Conservation (phyloP, 495 filamentous ascomycete genomes). For the Pseudomonodictys pantanalensis region DNA sequence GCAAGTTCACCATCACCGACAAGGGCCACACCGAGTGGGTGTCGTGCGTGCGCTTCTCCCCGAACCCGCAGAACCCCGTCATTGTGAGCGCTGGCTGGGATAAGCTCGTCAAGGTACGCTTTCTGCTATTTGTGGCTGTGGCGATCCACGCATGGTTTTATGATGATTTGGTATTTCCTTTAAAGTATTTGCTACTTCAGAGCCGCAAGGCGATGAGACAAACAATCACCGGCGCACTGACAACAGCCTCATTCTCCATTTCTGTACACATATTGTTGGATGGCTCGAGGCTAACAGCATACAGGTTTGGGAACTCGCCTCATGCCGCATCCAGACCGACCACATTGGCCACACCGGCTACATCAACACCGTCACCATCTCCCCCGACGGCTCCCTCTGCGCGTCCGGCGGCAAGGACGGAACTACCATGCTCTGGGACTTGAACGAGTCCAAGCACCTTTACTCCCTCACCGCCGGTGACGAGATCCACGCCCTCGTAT, state of each 20-base stretch:
- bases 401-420: constrained; percentile 99
- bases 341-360: constrained; percentile 99
- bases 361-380: constrained; percentile 99
- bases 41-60: constrained; percentile 98
- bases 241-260: constrained; percentile 38
- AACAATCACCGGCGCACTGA: constrained; percentile 92
- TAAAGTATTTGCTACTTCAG: constrained; percentile 99
- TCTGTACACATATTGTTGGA: neutral
- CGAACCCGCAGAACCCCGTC: constrained; percentile 99
- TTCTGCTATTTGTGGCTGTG: constrained; percentile 18
- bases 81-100: constrained; percentile 99
- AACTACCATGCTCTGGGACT: constrained; percentile 99
- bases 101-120: constrained; percentile 98
- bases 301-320: constrained; percentile 98
- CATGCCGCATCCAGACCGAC: constrained; percentile 99
- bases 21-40: constrained; percentile 99
- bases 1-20: constrained; percentile 99
- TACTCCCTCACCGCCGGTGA: constrained; percentile 99
- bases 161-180: constrained; percentile 82
- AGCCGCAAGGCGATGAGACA: constrained; percentile 97
- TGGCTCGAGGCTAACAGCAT: constrained; percentile 8
- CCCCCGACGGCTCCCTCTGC: constrained; percentile 98
- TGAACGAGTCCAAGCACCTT: constrained; percentile 99
- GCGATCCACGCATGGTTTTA: constrained; percentile 46
- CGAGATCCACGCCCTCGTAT: constrained; percentile 99